Percentiles rank a stretch among this genome's conserved stretches.
phyloP scores from a whole-genome alignment of 1,284 basidiomycete genomes.

The Ganoderma sinense region DNA sequence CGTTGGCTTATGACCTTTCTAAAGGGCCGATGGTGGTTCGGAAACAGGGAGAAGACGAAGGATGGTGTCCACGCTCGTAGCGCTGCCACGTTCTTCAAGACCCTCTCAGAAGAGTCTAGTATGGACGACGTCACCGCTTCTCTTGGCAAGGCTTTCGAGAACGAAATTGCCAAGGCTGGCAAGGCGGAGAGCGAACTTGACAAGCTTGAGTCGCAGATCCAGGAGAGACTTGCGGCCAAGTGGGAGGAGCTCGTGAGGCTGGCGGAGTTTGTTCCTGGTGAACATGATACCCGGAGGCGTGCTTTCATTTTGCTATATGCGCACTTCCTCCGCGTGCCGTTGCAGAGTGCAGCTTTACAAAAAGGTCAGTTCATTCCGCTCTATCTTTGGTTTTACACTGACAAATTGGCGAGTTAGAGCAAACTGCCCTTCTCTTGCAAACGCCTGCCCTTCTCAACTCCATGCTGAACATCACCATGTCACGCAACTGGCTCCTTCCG shows the following conservation, averaged over 20 bases:
- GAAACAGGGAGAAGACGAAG: conserved; percentile 89
- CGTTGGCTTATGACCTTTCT: conserved; percentile 8
- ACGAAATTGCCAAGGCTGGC: conserved; percentile 46
- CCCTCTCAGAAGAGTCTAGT: conserved; percentile 81
- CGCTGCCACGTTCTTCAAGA: conserved; percentile 91
- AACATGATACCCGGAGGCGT: conserved; percentile 47
- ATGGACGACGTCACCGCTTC: conserved; percentile 81
- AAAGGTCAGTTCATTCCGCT: conserved; percentile 57
- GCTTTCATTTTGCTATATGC: conserved; percentile 86
- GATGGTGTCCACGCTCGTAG: conserved; percentile 89
- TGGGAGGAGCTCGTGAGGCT: conserved; percentile 58
- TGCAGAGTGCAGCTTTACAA: conserved; percentile 63
- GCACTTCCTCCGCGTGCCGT: conserved; percentile 81
- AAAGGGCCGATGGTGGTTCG: conserved; percentile 97
- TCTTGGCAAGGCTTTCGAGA: conserved; percentile 79
- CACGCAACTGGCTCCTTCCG: conserved; percentile 93
- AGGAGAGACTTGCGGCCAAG: conserved; percentile 54
- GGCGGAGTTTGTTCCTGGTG: conserved; percentile 46
- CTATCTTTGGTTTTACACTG: neutral
- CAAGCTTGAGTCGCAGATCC: conserved; percentile 66
- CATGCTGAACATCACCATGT: conserved; percentile 83
- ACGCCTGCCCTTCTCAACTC: conserved; percentile 83
- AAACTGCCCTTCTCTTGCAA: conserved; percentile 72
- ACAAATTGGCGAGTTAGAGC: conserved; percentile 54
- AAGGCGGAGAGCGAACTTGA: conserved; percentile 54